These are phyloP conservation scores for Diutina scorzettiae DNA, from an alignment of 1,139 yeast species.

Conservation along the genomic window DNA sequence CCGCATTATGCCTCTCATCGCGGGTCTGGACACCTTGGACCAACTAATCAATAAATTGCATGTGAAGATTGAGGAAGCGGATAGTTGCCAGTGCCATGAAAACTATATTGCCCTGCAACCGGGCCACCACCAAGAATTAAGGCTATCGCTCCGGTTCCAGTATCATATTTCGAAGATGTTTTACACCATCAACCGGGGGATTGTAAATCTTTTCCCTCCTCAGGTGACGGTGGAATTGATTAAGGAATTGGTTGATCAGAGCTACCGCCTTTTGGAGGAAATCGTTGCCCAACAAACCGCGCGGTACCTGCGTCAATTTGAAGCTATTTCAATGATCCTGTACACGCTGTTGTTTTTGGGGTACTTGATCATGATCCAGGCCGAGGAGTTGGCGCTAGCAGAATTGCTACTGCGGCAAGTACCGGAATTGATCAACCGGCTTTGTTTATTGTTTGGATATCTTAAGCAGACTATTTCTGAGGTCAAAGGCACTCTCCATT, in stretches of 20 bases:
- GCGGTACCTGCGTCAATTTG: constrained; percentile 13
- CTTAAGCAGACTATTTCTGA: background rate
- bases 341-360: constrained; percentile 22
- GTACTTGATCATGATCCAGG: constrained; percentile 23
- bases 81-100: background rate
- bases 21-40: constrained; percentile 16
- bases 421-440: background rate
- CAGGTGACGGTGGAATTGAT: background rate
- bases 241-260: background rate
- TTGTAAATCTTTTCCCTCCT: background rate
- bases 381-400: constrained; percentile 17
- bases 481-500: background rate
- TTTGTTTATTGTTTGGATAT: background rate
- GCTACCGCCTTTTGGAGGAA: background rate
- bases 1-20: constrained; percentile 16
- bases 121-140: constrained; percentile 8
- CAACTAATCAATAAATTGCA: constrained; percentile 13
- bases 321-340: constrained; percentile 17
- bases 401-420: background rate
- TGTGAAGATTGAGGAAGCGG: constrained; percentile 11
- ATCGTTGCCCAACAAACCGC: background rate
- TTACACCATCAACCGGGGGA: constrained; percentile 2
- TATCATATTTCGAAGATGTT: constrained; percentile 1
- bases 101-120: constrained; percentile 15
- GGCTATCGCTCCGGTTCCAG: background rate